Evolutionary conservation across 352 stramenopile species (phyloP), one percentile per base, ranked within the genome.

Genomic region (Phytophthora tubulina): DNA sequence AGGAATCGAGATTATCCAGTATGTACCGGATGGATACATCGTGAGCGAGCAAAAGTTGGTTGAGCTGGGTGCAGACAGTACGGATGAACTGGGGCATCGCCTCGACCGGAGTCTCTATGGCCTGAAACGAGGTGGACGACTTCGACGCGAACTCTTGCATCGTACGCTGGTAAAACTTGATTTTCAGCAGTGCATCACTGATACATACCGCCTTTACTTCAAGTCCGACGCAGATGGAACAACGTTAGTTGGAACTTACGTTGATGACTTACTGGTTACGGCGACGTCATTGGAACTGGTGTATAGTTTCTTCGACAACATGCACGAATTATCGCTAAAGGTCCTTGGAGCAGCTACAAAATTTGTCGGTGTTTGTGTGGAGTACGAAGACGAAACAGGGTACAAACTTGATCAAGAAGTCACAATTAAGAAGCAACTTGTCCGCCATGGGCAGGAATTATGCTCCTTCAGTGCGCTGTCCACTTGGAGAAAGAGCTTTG

Each of bases 211-310:
- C 45, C 14, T 64, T 11, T 64, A 55, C 44, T 48, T 55, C 45
- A 64, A 64, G 11, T 6, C 38, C 15, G 53, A 61, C 38, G 4
- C 17, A 8, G 14, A 3, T 2, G 53, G 27, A 6, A 60, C 17
- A 36, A 39, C 36, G 8, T 6, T 61, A 8, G 53, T 61, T 7
- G 53, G 53, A 3, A 49, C 39, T 36, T 42, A 61, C 10, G 53
- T 61, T 17, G 27, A 61, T n/a, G 33, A 55, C 35, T 15, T 41
- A 14, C 45, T 64, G 10, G 57, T 64, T 30, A 55, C 57, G 13
- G 45, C 13, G 31, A 50, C 45, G 33, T 39, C 21, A 6, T 2
- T 1, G 0, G 36, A 45, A 3, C 49, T 36, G 7, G 48, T 67
- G 14, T 35, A 67, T 8, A 38, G 13, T 9, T 59, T 67, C 21